These are phyloP conservation scores for Yamagishiella unicocca DNA, from an alignment of 139 green algal species.

Conservation along the genomic window DNA sequence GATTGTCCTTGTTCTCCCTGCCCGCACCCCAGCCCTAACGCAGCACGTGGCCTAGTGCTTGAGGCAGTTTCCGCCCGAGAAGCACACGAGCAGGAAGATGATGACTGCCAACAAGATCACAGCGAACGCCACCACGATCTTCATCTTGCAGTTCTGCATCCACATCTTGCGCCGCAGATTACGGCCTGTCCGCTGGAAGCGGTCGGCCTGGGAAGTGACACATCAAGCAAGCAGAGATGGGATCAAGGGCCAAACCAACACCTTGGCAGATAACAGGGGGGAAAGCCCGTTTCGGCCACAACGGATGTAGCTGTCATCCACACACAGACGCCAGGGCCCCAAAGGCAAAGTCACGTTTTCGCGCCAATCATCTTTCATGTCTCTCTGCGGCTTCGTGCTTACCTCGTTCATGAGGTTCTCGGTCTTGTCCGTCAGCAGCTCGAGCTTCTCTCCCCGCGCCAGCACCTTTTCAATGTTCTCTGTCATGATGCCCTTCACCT, in stretches of 20 bases:
- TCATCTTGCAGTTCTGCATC: conserved; percentile 97
- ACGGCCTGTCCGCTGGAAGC: conserved; percentile 90
- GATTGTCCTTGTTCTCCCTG: too few species aligned
- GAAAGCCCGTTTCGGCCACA: too few species aligned
- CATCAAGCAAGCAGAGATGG: not conserved
- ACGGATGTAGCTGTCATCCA: too few species aligned
- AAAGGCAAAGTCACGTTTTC: too few species aligned
- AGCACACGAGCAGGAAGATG: conserved; percentile 90
- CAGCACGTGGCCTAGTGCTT: conserved; percentile 11
- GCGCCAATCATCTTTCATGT: too few species aligned
- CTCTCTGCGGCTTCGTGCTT: too few species aligned
- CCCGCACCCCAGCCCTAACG: too few species aligned
- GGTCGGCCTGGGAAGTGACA: conserved; percentile 87
- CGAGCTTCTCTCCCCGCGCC: conserved; percentile 96
- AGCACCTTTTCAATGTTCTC: conserved; percentile 99
- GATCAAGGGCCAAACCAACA: too few species aligned
- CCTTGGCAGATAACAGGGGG: too few species aligned
- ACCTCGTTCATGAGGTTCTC: conserved; percentile 95
- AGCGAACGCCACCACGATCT: conserved; percentile 80
- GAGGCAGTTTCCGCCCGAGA: conserved; percentile 64
- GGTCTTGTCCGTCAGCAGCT: conserved; percentile 97
- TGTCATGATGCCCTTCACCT: conserved; percentile 98
- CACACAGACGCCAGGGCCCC: too few species aligned
- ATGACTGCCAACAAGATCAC: conserved; percentile 82
- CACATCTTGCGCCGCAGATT: conserved; percentile 92